phyloP scores from a whole-genome alignment of 2,329 filamentous ascomycete species.

The Alternaria incomplexa region DNA sequence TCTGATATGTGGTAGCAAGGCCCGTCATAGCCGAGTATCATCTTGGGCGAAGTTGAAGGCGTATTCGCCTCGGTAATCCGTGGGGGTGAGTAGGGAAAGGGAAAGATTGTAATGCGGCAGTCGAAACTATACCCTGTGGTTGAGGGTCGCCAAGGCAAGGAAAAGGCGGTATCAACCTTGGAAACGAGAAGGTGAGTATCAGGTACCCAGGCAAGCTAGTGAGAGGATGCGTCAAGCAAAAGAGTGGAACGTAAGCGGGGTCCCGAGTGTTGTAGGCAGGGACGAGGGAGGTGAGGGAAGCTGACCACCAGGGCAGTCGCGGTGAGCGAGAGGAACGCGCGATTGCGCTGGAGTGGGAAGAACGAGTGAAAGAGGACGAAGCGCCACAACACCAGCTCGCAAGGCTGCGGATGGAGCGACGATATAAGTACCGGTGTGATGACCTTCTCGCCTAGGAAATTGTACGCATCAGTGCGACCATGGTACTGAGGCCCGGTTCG shows the following conservation, averaged over 20 bases:
- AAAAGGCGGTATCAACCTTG: not conserved
- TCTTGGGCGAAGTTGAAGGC: not conserved
- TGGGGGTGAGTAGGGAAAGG: not conserved
- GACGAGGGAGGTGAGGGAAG: not conserved
- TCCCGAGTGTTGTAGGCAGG: not conserved
- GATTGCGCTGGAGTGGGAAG: not conserved
- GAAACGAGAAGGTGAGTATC: not conserved
- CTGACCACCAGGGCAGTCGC: not conserved
- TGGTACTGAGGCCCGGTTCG: not conserved
- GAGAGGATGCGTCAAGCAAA: not conserved
- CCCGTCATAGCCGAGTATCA: constrained; percentile 16
- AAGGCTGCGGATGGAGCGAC: not conserved
- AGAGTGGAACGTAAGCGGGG: not conserved
- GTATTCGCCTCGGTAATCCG: not conserved
- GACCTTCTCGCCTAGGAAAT: not conserved
- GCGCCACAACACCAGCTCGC: not conserved
- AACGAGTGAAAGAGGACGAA: not conserved
- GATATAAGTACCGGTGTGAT: not conserved
- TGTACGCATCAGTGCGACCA: not conserved
- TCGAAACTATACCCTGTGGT: not conserved
- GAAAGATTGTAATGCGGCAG: not conserved
- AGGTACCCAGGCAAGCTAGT: not conserved
- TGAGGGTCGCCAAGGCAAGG: not conserved
- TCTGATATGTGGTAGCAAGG: constrained; percentile 41
- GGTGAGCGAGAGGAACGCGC: not conserved